These are phyloP conservation scores for Orobanche coerulescens DNA, from an alignment of 257 asterid genomes.

Conservation along the genomic window DNA sequence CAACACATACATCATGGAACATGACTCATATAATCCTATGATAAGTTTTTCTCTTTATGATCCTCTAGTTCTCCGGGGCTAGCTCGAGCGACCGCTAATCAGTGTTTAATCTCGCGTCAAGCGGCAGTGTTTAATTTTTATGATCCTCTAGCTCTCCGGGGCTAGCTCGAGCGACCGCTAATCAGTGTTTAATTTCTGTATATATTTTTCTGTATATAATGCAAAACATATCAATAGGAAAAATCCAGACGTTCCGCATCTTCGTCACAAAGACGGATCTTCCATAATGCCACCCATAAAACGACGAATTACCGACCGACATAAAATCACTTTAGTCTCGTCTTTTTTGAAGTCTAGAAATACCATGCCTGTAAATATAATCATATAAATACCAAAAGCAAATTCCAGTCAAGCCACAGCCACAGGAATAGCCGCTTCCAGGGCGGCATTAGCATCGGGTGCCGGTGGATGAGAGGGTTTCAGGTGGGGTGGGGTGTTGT, in stretches of 20 bases:
- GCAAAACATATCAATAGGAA: not conserved
- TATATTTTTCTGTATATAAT: too few relatives aligned
- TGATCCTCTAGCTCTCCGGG: too few relatives aligned
- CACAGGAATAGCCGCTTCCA: conserved; percentile 33
- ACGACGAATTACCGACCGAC: not conserved
- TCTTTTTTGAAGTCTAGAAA: conserved; percentile 8
- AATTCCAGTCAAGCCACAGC: conserved; percentile 40
- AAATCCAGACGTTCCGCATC: not conserved
- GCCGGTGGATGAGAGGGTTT: conserved; percentile 37
- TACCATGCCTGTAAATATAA: too few relatives aligned
- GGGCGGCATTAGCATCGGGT: conserved; percentile 22
- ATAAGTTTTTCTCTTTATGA: too few relatives aligned
- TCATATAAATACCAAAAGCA: not conserved
- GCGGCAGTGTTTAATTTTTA: too few relatives aligned
- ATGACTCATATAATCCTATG: too few relatives aligned
- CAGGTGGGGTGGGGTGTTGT: conserved; percentile 64
- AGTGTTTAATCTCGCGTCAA: too few relatives aligned
- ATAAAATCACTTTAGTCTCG: not conserved
- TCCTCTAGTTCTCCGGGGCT: too few relatives aligned
- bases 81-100: too few relatives aligned
- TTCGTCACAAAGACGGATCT: not conserved
- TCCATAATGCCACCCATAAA: not conserved
- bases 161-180: too few relatives aligned
- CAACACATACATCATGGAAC: too few relatives aligned
- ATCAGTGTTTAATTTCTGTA: too few relatives aligned